Percentiles rank a stretch among this genome's conserved stretches.
Conservation (phyloP, 257 asterid genomes). For the Fraxinus quadrangulata region DNA sequence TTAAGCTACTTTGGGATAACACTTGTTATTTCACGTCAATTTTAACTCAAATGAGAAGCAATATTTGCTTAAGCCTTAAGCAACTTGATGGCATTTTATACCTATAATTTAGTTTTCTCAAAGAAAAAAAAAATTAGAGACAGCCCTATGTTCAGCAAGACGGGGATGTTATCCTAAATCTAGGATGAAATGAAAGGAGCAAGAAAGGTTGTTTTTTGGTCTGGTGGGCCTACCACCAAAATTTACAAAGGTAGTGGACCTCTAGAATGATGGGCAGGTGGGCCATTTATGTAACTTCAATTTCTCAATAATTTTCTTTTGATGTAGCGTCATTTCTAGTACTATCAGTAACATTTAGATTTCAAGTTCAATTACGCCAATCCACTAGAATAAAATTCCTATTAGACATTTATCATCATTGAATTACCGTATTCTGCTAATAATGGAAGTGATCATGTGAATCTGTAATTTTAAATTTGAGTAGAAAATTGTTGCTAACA, state of each 20-base stretch:
- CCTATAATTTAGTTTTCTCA: background rate
- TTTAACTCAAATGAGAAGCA: background rate
- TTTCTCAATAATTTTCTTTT: background rate
- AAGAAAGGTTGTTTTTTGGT: background rate
- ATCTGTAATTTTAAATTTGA: background rate
- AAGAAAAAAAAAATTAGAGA: background rate
- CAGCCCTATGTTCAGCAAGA: background rate
- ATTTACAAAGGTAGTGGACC: no score
- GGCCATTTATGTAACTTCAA: background rate
- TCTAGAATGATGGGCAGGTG: no score
- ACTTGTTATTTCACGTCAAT: background rate
- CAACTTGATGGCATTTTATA: constrained; percentile 9
- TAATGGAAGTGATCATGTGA: background rate
- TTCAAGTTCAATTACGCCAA: background rate
- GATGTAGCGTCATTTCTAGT: background rate
- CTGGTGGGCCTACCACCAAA: background rate
- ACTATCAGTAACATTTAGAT: background rate
- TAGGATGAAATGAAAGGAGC: background rate
- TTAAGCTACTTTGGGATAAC: constrained; percentile 1
- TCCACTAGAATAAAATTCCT: background rate
- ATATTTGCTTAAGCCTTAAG: background rate
- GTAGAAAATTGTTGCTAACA: background rate
- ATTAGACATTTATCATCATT: background rate
- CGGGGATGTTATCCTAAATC: background rate
- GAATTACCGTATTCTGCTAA: background rate